Conservation (phyloP, 2,329 filamentous ascomycete species). For the Fusarium sp. region DNA sequence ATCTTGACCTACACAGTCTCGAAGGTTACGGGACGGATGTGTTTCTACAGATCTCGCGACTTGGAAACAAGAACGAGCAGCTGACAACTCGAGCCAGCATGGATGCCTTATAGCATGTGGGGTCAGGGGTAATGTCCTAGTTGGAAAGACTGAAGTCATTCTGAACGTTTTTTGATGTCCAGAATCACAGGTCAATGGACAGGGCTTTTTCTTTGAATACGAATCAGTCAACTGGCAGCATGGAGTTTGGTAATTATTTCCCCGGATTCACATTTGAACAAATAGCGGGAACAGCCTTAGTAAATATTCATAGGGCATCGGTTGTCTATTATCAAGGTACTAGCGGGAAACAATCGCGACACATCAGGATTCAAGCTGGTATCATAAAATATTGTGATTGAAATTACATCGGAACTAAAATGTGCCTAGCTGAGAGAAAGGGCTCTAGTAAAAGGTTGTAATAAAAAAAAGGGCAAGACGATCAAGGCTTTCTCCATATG, state of each 20-base stretch:
- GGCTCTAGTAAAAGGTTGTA: slow-evolving; percentile 49
- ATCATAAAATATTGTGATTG: slow-evolving; percentile 57
- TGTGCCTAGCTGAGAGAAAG: slow-evolving; percentile 50
- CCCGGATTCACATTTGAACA: slow-evolving; percentile 1
- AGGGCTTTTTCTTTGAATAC: slow-evolving; percentile 6
- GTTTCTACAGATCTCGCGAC: slow-evolving; percentile 93
- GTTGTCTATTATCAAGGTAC: neutral
- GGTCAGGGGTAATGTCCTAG: slow-evolving; percentile 12
- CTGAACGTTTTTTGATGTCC: neutral
- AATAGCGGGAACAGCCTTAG: slow-evolving; percentile 5
- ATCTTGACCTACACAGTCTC: slow-evolving; percentile 87
- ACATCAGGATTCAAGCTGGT: slow-evolving; percentile 51
- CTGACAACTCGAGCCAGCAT: slow-evolving; percentile 81
- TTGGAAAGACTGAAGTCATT: slow-evolving; percentile 9
- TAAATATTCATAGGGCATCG: neutral
- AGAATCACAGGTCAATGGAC: slow-evolving; percentile 10
- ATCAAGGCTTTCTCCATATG: slow-evolving; percentile 50
- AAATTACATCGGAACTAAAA: slow-evolving; percentile 61
- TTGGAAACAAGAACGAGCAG: slow-evolving; percentile 98
- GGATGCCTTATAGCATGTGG: slow-evolving; percentile 71
- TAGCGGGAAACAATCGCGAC: slow-evolving; percentile 34
- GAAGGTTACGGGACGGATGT: slow-evolving; percentile 97
- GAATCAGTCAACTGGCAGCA: slow-evolving; percentile 34
- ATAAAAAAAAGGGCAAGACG: slow-evolving; percentile 53
- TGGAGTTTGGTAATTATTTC: slow-evolving; percentile 38